Base-by-base conservation (phyloP, 2,329 filamentous ascomycete genomes). In the Fusarium sp. region DNA sequence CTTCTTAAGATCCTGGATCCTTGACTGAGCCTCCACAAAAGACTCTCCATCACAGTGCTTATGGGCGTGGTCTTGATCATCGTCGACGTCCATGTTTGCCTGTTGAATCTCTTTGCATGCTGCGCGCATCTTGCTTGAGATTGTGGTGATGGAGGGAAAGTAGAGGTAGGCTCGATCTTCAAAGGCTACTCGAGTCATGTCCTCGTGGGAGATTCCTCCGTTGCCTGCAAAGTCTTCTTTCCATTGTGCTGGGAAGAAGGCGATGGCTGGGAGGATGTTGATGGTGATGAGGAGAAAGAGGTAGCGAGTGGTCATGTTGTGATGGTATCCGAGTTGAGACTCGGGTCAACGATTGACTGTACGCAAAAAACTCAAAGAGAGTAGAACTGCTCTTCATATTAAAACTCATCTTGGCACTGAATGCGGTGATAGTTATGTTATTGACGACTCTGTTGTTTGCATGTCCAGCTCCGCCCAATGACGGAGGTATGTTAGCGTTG, bases 171-270 rank as follows among this genome's bases (percentile, higher is more conserved):
- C 51, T 8, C 51, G 31, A 20, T 56, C 51, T 17, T 56, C 51
- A 56, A 56, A 56, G 51, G 51, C 51, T 14, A 56, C 51, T 36
- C 31, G 35, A 1, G 51, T 56, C 51, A 56, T 56, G 31, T 56
- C 51, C 20, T 56, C 51, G 20, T 56, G 51, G 1, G 51, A 56
- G 31, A 56, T 56, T 16, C 51, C 51, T 10, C 51, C 51, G 14
- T 56, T 56, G 1, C 51, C 51, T 4, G 51, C 51, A 56, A 35
- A 36, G 31, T 56, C 51, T 36, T 56, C 51, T 17, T 56, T 56
- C 51, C 51, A 56, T 56, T 56, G 51, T 36, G 51, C 29, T 22
- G 51, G 51, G n/a, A 56, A 56, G 51, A 56, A 56, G 51, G 51
- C 51, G 2, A 12, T 1, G 5, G 7, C 51, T 35, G 5, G 31